Base-by-base conservation (phyloP, 768 basidiomycete species). In the Lactarius trivialis region DNA sequence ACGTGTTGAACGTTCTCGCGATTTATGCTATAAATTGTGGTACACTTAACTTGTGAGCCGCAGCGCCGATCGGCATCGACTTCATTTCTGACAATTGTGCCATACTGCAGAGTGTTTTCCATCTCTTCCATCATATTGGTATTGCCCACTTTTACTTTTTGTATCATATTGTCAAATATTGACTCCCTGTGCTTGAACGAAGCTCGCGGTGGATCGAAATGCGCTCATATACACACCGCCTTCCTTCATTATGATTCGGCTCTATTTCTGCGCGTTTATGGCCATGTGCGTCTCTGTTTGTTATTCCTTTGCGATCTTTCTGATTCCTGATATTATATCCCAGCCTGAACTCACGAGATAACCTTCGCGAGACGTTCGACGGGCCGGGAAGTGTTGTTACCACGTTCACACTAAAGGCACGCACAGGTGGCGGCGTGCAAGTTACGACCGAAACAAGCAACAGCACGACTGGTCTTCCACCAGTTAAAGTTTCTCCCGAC, bases 311-410 rank as follows among this genome's bases (percentile, higher is more conserved):
- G n/a, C 4, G 9, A n/a, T 12, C 1, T 17, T 58, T 9, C 15
- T 41, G 24, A 37, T 58, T 17, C 14, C 57, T 58, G 48, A 49
- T 4, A 58, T 14, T 50, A 2, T 17, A 15, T 14, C 6, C 17
- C 17, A 58, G 57, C 48, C 15, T 58, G 19, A 58, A 58, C 24
- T 36, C 57, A 17, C 57, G 57, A 32, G 45, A 58, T 21, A 50
- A 7, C 21, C 15, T 50, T 11, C 57, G 34, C 36, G 45, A 37
- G 34, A 26, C 43, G 19, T 33, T 50, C 14, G 34, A 36, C 4
- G 9, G 45, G 5, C 56, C 14, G 26, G 26, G 9, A 30, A 24
- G 21, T 4, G 39, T 19, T 48, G 56, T 45, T 30, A 7, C 24
- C 28, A 48, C 43, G 2, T 32, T 57, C n/a, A 8, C 32, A 7